A percentile compares a stretch with the other conserved stretches of the same genome.
These are phyloP conservation scores for Emmonsiellopsis sp. DNA, from an alignment of 2,329 filamentous ascomycete genomes.

Conservation along the genomic window DNA sequence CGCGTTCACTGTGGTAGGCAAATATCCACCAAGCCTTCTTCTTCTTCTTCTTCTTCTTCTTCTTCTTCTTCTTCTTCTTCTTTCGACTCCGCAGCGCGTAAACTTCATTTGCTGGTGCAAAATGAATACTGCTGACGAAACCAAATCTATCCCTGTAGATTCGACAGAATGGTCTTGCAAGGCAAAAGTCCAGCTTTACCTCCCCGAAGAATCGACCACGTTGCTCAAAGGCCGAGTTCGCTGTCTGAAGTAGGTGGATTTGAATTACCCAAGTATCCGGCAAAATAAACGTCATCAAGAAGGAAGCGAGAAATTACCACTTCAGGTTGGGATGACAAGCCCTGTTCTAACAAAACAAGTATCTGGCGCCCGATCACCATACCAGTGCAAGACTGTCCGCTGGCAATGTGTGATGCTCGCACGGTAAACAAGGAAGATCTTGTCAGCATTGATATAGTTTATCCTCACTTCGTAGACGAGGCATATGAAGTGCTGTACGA, in stretches of 20 bases:
- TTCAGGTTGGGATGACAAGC: too few species aligned
- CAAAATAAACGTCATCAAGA: too few species aligned
- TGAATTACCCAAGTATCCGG: too few species aligned
- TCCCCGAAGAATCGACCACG: not conserved
- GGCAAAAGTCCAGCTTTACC: not conserved
- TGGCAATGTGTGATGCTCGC: not conserved
- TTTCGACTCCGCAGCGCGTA: not conserved
- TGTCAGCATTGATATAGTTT: not conserved
- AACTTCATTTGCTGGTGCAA: not conserved
- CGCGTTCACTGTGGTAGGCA: not conserved
- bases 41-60: not conserved
- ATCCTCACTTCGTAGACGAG: not conserved
- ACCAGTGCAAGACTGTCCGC: not conserved
- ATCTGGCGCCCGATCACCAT: not conserved
- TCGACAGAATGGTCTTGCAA: not conserved
- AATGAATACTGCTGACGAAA: not conserved
- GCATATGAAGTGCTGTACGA: not conserved
- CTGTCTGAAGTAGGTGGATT: not conserved
- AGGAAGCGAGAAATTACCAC: too few species aligned
- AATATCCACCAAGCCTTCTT: not conserved
- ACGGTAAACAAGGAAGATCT: not conserved
- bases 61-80: not conserved
- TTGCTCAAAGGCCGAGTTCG: not conserved
- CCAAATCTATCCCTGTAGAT: not conserved
- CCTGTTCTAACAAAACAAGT: not conserved